Evolutionary conservation across 192 early-diverging fungal species (phyloP), one percentile per base, ranked within the genome.

Genomic region (Gamsiella multidivaricata): DNA sequence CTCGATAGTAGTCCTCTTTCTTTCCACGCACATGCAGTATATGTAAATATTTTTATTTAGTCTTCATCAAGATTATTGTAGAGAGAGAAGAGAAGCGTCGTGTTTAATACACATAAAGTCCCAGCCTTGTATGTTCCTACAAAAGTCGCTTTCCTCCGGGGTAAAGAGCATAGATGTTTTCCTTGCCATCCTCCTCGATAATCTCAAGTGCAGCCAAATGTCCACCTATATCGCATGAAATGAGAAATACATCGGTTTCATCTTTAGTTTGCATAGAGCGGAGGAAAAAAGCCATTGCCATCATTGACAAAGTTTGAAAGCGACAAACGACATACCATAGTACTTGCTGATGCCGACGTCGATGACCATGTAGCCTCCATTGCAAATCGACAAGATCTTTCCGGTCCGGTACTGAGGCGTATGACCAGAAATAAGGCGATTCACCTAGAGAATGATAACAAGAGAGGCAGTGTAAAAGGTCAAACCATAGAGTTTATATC

Each of bases 151-250:
- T 78, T 54, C 74, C 74, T n/a, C 73, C 73, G 3, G 74, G 74
- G 26, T 85, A 90, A 5, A 93, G 63, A 8, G 82, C 88, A 39
- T 65, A 80, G 2, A 90, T 82, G 11, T 22, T 78, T 43, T 78
- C 43, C 3, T 59, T 64, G 20, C 70, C 65, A 4, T 69, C 61
- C 39, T 92, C 82, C 32, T 88, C 89, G 6, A 87, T 57, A 32
- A 94, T 94, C 70, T 94, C 90, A 22, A 94, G 64, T 1, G 89
- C 90, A 17, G 91, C 92, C 29, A 80, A 81, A 68, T 92, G 56
- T 34, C 58, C 72, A 20, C 72, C 71, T 74, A 64, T 12, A 45
- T 42, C 8, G 49, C 41, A 42, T 8, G 41, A n/a, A n/a, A n/a
- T n/a, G n/a, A n/a, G n/a, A n/a, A n/a, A n/a, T n/a, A n/a, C n/a